phyloP scores from a whole-genome alignment of 768 basidiomycete genomes.

The Macrolepiota dolichaula region DNA sequence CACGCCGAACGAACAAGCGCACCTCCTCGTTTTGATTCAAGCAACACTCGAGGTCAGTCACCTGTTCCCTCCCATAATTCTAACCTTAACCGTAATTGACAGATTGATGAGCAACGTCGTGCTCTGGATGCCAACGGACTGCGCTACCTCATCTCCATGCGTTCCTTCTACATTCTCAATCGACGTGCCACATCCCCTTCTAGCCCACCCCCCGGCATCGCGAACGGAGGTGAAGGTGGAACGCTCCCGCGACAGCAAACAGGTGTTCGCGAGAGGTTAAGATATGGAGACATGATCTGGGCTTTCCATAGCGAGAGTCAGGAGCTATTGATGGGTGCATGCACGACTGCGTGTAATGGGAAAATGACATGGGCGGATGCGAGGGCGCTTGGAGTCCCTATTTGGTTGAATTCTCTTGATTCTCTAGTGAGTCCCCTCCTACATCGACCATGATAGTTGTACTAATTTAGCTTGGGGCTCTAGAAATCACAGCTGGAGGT shows the following conservation, averaged over 20 bases:
- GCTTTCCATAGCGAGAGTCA: constrained; percentile 96
- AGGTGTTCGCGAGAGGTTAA: constrained; percentile 70
- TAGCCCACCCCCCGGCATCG: constrained; percentile 41
- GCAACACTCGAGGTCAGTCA: constrained; percentile 72
- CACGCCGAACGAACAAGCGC: constrained; percentile 76
- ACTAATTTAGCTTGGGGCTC: neutral
- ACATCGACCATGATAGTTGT: constrained; percentile 1
- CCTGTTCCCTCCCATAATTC: constrained; percentile 5
- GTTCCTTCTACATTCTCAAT: constrained; percentile 86
- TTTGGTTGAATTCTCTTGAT: constrained; percentile 85
- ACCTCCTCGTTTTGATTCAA: constrained; percentile 81
- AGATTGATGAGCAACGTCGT: constrained; percentile 91
- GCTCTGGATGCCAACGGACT: constrained; percentile 90
- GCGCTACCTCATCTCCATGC: constrained; percentile 90
- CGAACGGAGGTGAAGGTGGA: constrained; percentile 30
- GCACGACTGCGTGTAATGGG: constrained; percentile 67
- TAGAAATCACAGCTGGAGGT: constrained; percentile 82
- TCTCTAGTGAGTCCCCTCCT: constrained; percentile 54
- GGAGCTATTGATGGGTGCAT: constrained; percentile 71
- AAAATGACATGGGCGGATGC: constrained; percentile 94
- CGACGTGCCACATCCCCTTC: constrained; percentile 39
- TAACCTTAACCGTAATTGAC: constrained; percentile 3
- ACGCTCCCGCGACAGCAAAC: constrained; percentile 40
- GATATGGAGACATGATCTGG: constrained; percentile 96
- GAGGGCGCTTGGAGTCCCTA: constrained; percentile 75